These are phyloP conservation scores for Citrus mangshanensis DNA, from an alignment of 345 rosid species.

Conservation along the genomic window DNA sequence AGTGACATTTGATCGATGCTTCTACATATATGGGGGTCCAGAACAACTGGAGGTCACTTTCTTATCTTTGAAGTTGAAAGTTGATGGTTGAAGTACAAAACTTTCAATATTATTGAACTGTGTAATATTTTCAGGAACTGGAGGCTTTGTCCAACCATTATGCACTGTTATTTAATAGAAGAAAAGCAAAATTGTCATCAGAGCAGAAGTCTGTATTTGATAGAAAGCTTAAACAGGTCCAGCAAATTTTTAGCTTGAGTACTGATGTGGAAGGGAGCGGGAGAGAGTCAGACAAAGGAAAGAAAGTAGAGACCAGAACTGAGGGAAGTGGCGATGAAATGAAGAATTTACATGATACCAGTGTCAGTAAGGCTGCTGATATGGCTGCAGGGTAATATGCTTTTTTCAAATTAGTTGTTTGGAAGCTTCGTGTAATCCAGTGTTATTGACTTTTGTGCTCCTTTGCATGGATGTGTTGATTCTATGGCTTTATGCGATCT, in stretches of 20 bases:
- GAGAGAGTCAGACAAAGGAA: slow-evolving; percentile 73
- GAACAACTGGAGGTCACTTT: slow-evolving; percentile 86
- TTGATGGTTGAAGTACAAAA: slow-evolving; percentile 12
- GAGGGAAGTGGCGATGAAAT: slow-evolving; percentile 71
- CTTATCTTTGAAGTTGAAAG: slow-evolving; percentile 20
- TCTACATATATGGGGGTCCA: slow-evolving; percentile 99
- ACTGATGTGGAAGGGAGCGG: slow-evolving; percentile 49
- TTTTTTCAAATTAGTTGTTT: neutral
- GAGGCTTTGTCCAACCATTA: slow-evolving; percentile 90
- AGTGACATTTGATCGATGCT: slow-evolving; percentile 93
- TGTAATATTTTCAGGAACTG: slow-evolving; percentile 67
- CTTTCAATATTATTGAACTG: slow-evolving; percentile 11
- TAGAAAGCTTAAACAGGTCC: slow-evolving; percentile 81
- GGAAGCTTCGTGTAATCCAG: neutral
- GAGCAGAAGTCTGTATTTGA: slow-evolving; percentile 75
- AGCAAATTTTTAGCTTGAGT: slow-evolving; percentile 63
- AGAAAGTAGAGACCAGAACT: slow-evolving; percentile 62
- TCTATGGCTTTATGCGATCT: neutral
- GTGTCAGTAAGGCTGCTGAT: slow-evolving; percentile 94
- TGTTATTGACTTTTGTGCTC: neutral
- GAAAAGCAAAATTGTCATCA: slow-evolving; percentile 71
- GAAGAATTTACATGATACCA: slow-evolving; percentile 68
- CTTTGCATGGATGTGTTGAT: slow-evolving; percentile 5
- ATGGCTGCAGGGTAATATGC: slow-evolving; percentile 88
- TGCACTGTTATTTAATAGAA: slow-evolving; percentile 74